Evolutionary conservation across 306 rosid genomes (phyloP).

Genomic region (Gleditsia sinensis): DNA sequence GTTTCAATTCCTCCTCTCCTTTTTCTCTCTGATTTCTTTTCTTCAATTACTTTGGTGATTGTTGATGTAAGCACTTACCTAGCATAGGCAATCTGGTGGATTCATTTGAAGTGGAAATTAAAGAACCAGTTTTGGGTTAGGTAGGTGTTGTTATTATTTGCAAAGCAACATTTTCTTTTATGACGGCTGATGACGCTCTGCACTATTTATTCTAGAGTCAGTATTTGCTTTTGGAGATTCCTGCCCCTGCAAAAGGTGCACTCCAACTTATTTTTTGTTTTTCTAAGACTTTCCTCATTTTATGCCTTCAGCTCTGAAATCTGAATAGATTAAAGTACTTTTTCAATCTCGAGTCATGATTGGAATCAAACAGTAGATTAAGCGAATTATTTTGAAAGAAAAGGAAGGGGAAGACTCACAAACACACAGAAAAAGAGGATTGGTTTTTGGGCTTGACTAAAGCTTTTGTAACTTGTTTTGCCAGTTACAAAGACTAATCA

Average conservation of each 20-base stretch:
- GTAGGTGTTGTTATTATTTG: background rate
- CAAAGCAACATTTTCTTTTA: background rate
- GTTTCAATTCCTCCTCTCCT: no score
- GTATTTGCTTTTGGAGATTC: background rate
- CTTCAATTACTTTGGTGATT: background rate
- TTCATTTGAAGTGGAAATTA: background rate
- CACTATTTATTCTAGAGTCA: background rate
- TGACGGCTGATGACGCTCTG: background rate
- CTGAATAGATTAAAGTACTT: background rate
- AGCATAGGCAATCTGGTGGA: background rate
- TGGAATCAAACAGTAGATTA: background rate
- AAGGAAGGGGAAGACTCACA: background rate
- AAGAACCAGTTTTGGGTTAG: background rate
- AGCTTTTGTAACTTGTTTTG: background rate
- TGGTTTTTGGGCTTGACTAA: background rate
- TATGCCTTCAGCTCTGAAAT: background rate
- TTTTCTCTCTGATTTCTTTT: background rate
- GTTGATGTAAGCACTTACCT: background rate
- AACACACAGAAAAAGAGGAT: background rate
- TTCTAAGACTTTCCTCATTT: background rate
- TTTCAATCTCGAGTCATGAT: background rate
- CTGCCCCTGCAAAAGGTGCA: background rate
- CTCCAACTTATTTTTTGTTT: background rate
- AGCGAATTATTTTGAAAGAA: background rate
- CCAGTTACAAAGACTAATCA: conserved; percentile 7